These are phyloP conservation scores for Trametes pubescens DNA, from an alignment of 1,284 basidiomycete genomes.

Conservation along the genomic window DNA sequence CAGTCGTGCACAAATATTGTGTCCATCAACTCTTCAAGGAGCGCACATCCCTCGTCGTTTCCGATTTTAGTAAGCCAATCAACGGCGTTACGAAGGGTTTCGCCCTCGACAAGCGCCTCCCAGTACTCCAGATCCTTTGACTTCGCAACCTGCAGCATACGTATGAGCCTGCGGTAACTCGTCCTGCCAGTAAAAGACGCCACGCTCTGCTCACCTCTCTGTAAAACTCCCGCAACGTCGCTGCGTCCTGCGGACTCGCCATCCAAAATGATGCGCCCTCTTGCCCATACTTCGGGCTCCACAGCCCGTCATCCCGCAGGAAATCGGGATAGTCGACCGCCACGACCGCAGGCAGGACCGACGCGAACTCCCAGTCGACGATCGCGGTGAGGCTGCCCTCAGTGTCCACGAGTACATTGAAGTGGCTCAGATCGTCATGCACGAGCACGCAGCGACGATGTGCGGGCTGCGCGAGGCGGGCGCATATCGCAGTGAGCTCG, in stretches of 20 bases:
- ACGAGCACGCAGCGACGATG: conserved; percentile 16
- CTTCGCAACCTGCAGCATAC: conserved; percentile 1
- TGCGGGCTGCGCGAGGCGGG: background rate
- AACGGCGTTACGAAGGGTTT: conserved; percentile 11
- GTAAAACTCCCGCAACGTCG: background rate
- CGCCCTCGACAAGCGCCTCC: conserved; percentile 20
- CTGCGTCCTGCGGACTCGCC: background rate
- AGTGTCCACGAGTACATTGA: background rate
- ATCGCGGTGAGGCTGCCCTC: background rate
- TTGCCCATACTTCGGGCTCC: background rate
- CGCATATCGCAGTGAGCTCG: background rate
- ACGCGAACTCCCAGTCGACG: conserved; percentile 8
- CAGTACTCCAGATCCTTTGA: conserved; percentile 14
- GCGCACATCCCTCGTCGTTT: background rate
- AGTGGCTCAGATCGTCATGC: conserved; percentile 16
- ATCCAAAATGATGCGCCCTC: background rate
- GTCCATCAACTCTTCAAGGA: conserved; percentile 1
- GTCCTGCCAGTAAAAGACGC: too few species aligned
- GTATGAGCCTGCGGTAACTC: too few species aligned
- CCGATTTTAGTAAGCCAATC: conserved; percentile 9
- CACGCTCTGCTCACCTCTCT: background rate
- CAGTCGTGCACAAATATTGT: background rate
- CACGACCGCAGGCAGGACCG: background rate
- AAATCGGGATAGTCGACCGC: background rate
- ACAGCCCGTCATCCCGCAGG: background rate